Percentiles rank a stretch among this genome's conserved stretches.
Conservation (phyloP, 352 stramenopile genomes). For the Phytophthora citrophthora region DNA sequence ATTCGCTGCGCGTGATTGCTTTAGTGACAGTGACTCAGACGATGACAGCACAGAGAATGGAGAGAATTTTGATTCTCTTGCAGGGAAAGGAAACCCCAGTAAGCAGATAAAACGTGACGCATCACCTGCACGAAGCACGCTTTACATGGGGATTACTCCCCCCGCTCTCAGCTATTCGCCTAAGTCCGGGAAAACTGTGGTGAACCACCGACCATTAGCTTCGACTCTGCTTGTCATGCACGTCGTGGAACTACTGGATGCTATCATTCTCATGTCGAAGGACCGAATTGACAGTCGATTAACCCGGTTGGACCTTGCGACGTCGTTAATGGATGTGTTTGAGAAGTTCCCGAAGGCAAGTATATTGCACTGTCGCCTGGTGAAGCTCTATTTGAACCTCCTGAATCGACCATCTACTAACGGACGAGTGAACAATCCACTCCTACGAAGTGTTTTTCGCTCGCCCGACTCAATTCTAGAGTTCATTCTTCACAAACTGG, state of each 20-base stretch:
- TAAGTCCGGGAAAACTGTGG: constrained; percentile 52
- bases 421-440: constrained; percentile 75
- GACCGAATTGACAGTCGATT: constrained; percentile 63
- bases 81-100: constrained; percentile 16
- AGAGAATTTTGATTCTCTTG: constrained; percentile 13
- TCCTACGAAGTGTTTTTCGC: constrained; percentile 74
- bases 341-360: constrained; percentile 75
- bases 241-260: constrained; percentile 70
- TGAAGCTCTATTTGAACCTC: constrained; percentile 75
- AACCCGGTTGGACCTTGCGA: constrained; percentile 58
- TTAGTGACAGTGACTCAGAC: constrained; percentile 80
- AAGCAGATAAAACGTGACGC: constrained; percentile 24
- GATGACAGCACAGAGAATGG: constrained; percentile 39
- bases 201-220: constrained; percentile 68
- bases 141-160: constrained; percentile 26
- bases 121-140: constrained; percentile 17
- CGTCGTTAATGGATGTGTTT: constrained; percentile 73
- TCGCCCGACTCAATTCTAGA: constrained; percentile 69
- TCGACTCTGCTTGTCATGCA: constrained; percentile 71
- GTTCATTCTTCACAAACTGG: constrained; percentile 74
- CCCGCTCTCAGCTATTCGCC: constrained; percentile 46
- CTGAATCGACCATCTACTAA: constrained; percentile 68
- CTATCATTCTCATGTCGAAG: constrained; percentile 65
- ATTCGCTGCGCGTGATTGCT: constrained; percentile 75
- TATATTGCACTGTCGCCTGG: constrained; percentile 73